Conservation (phyloP, 306 rosid genomes). For the Vigna trinervia region DNA sequence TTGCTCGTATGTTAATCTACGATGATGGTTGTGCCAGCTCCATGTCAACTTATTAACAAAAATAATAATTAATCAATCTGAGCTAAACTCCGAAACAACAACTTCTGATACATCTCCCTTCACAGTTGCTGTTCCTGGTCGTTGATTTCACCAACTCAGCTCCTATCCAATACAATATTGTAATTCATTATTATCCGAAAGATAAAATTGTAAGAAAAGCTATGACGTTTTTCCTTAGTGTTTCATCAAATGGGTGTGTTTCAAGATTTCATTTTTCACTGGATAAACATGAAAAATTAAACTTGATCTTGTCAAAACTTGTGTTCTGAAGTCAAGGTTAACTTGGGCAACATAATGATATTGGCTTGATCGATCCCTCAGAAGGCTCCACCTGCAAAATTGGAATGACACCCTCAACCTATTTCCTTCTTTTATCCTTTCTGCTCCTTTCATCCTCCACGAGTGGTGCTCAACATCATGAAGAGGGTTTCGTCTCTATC, state of each 20-base stretch:
- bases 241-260: conserved; percentile 28
- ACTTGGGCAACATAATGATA: conserved; percentile 14
- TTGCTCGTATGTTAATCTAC: neutral
- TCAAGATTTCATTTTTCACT: conserved; percentile 33
- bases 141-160: conserved; percentile 34
- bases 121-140: conserved; percentile 17
- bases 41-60: neutral
- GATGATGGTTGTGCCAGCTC: conserved; percentile 5
- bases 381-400: conserved; percentile 51
- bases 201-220: conserved; percentile 10
- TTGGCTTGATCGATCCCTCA: conserved; percentile 37
- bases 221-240: neutral
- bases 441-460: conserved; percentile 42
- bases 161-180: neutral
- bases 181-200: conserved; percentile 9
- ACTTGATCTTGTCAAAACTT: conserved; percentile 13
- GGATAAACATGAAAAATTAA: neutral
- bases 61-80: neutral
- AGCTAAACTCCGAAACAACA: conserved; percentile 36
- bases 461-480: conserved; percentile 47
- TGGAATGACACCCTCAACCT: conserved; percentile 42
- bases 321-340: conserved; percentile 30
- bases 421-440: conserved; percentile 43
- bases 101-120: neutral
- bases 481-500: conserved; percentile 73